A percentile compares a stretch with the other conserved stretches of the same genome.
Evolutionary conservation across 139 green algal species (phyloP).

Genomic region (Pseudopediastrum boryanum): DNA sequence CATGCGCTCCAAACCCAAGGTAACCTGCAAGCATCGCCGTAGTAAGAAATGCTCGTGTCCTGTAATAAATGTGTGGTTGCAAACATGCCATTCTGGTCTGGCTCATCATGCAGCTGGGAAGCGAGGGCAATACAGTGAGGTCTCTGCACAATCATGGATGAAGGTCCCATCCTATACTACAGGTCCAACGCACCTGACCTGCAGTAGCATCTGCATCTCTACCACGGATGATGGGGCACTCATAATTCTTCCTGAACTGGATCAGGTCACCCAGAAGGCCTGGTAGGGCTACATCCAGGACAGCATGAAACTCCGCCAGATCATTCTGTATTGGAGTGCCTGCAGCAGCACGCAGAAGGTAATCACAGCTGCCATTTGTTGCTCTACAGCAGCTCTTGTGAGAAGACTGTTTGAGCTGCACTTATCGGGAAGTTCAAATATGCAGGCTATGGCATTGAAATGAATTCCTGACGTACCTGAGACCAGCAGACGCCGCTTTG

Average conservation of each 20-base stretch:
- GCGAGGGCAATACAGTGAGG: too few species aligned
- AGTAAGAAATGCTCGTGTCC: too few species aligned
- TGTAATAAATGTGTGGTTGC: too few species aligned
- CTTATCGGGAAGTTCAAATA: too few species aligned
- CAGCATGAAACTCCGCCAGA: slow-evolving; percentile 73
- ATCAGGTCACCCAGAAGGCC: slow-evolving; percentile 67
- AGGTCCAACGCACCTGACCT: slow-evolving; percentile 43
- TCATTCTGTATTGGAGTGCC: slow-evolving; percentile 96
- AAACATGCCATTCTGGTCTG: too few species aligned
- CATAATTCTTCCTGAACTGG: slow-evolving; percentile 64
- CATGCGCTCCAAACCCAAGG: slow-evolving; percentile 64
- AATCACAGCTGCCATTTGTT: too few species aligned
- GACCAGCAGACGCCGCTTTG: slow-evolving; percentile 87
- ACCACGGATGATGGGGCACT: slow-evolving; percentile 78
- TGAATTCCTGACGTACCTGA: slow-evolving; percentile 52
- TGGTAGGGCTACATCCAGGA: slow-evolving; percentile 79
- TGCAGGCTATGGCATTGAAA: too few species aligned
- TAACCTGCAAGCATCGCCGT: slow-evolving; percentile 44
- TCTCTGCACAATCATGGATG: too few species aligned
- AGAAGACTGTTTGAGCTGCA: too few species aligned
- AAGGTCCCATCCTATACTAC: too few species aligned
- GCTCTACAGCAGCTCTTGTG: not conserved
- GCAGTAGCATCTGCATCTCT: slow-evolving; percentile 86
- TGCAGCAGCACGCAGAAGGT: too few species aligned
- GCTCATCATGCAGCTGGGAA: too few species aligned